Evolutionary conservation across 805 yeast species (phyloP).

Genomic region (Sporopachydermia quercuum): DNA sequence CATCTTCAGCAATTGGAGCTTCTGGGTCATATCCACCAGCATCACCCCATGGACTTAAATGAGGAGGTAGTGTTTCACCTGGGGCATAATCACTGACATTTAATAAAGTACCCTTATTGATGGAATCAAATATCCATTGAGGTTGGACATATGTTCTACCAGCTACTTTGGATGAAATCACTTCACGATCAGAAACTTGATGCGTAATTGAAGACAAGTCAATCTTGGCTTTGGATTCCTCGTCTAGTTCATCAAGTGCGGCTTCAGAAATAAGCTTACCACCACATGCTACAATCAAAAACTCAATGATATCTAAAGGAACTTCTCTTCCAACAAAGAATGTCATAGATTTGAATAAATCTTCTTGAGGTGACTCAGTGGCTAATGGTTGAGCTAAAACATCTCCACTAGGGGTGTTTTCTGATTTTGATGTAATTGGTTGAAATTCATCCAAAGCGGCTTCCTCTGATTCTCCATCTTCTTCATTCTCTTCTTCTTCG

Average conservation of each 20-base stretch:
- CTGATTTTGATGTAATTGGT: conserved; percentile 10
- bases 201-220: conserved; percentile 70
- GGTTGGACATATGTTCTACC: conserved; percentile 95
- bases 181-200: conserved; percentile 90
- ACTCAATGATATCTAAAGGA: conserved; percentile 80
- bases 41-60: conserved; percentile 98
- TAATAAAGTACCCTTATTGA: conserved; percentile 61
- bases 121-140: conserved; percentile 91
- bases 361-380: conserved; percentile 56
- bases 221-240: conserved; percentile 26
- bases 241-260: conserved; percentile 60
- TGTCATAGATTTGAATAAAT: conserved; percentile 56
- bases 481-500: conserved; percentile 22
- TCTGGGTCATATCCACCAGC: conserved; percentile 80
- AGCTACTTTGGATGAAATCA: conserved; percentile 55
- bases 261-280: conserved; percentile 79
- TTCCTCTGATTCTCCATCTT: conserved; percentile 18
- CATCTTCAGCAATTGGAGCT: conserved; percentile 27
- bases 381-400: conserved; percentile 13
- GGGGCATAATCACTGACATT: conserved; percentile 79
- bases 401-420: conserved; percentile 9
- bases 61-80: conserved; percentile 93
- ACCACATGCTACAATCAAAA: conserved; percentile 73
- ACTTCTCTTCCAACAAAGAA: conserved; percentile 94
- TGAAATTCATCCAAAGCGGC: conserved; percentile 10